phyloP scores from a whole-genome alignment of 129 eudicot species.

The Artemisia annua region DNA sequence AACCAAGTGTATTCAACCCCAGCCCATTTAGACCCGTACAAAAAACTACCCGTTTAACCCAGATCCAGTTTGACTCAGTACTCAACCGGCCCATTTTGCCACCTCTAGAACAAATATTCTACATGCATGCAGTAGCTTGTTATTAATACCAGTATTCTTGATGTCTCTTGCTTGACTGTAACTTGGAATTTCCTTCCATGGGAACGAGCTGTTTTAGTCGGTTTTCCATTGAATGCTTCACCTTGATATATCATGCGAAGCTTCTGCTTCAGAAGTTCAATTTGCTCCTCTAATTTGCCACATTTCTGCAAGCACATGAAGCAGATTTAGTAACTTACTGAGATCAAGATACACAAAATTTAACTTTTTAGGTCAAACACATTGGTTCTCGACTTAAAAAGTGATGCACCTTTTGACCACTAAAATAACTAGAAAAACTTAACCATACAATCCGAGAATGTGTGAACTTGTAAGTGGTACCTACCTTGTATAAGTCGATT shows the following conservation, averaged over 20 bases:
- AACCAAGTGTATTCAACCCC: too few relatives aligned
- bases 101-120: not conserved
- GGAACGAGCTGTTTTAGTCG: constrained; percentile 85
- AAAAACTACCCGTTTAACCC: too few relatives aligned
- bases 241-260: constrained; percentile 64
- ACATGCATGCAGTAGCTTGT: not conserved
- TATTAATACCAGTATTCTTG: constrained; percentile 14
- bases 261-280: constrained; percentile 65
- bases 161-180: constrained; percentile 73
- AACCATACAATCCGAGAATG: not conserved
- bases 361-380: too few relatives aligned
- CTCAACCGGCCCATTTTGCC: not conserved
- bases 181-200: constrained; percentile 88
- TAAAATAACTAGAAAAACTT: not conserved
- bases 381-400: not conserved
- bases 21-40: too few relatives aligned
- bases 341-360: constrained; percentile 6
- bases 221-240: constrained; percentile 78
- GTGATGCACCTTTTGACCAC: not conserved
- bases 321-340: not conserved
- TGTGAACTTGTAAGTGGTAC: not conserved
- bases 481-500: constrained; percentile 82
- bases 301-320: constrained; percentile 57
- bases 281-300: constrained; percentile 72
- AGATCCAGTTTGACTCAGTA: not conserved